A percentile compares a stretch with the other conserved stretches of the same genome.
Evolutionary conservation across 1,284 basidiomycete genomes (phyloP).

Genomic region (Cyathus olla): DNA sequence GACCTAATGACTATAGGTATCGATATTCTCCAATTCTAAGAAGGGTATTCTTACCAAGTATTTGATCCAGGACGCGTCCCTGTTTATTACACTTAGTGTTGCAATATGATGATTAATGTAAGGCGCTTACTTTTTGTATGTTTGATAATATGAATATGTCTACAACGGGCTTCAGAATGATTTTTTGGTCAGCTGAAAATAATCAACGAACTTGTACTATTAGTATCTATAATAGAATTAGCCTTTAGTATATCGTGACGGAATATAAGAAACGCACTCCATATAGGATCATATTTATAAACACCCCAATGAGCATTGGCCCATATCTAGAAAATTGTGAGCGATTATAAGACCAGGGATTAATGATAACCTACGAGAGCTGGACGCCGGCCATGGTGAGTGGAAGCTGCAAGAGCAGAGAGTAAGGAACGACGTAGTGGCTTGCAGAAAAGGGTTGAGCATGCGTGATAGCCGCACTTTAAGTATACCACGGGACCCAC

Average conservation of each 20-base stretch:
- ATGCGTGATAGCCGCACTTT: too few species aligned
- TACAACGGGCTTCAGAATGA: not conserved
- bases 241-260: not conserved
- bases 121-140: conserved; percentile 19
- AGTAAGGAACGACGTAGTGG: too few species aligned
- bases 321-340: conserved; percentile 17
- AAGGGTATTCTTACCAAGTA: conserved; percentile 16
- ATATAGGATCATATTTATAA: conserved; percentile 25
- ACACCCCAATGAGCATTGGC: conserved; percentile 25
- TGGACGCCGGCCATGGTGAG: too few species aligned
- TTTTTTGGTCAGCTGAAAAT: not conserved
- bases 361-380: too few species aligned
- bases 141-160: conserved; percentile 21
- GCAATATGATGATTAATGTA: too few species aligned
- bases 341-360: too few species aligned
- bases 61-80: conserved; percentile 14
- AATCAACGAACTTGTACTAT: conserved; percentile 16
- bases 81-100: not conserved
- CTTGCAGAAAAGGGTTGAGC: too few species aligned
- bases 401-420: too few species aligned
- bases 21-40: too few species aligned
- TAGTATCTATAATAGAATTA: conserved; percentile 12
- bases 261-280: conserved; percentile 22
- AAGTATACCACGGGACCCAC: too few species aligned
- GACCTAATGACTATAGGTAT: conserved; percentile 17